Base-by-base conservation (phyloP, 768 basidiomycete genomes). In the Coprinopsis sp. region DNA sequence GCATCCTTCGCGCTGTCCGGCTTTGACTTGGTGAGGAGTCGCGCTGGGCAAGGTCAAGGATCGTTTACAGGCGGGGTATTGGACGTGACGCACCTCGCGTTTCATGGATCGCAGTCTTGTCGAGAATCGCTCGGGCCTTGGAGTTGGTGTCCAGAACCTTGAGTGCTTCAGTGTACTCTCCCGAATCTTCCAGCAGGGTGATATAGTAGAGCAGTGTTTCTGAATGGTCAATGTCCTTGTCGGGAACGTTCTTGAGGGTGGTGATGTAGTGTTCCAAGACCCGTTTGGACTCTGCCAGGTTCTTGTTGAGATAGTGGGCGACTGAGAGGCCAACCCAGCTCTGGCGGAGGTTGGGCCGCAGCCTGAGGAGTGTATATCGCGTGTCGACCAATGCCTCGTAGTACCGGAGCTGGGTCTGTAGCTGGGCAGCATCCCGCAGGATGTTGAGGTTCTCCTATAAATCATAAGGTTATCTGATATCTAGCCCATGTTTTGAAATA, bases 251-350 rank as follows among this genome's bases (percentile, higher is more conserved):
- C 84, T 92, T 90, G 22, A 92, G 64, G 6, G 76, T 82, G 18
- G 61, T 66, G 52, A 84, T 76, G 58, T 91, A 89, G 37, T 82
- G 77, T 46, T 88, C 81, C 23, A 95, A 63, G 1, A 89, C 78
- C 23, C 78, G 78, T 57, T 77, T 78, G 2, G 92, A 84, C 55
- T 89, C 85, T 10, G 63, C 56, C 3, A 79, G 63, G 51, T 93
- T 84, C 5, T 86, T 85, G 48, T 82, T 87, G 13, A 98, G 74
- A 58, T 91, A 86, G 63, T 91, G 84, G 3, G 94, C 92, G 22
- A 98, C 78, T 12, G 91, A 91, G 37, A 93, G 73, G 2, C 79
- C 89, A 44, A 92, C 67, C 96, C 96, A 99, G 62, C 93, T 87
- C 47, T 86, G 78, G 6, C 94, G 87, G 14, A 87, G 67, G 45